phyloP scores from a whole-genome alignment of 2,329 filamentous ascomycete genomes.

The Colletotrichum gigasporum region DNA sequence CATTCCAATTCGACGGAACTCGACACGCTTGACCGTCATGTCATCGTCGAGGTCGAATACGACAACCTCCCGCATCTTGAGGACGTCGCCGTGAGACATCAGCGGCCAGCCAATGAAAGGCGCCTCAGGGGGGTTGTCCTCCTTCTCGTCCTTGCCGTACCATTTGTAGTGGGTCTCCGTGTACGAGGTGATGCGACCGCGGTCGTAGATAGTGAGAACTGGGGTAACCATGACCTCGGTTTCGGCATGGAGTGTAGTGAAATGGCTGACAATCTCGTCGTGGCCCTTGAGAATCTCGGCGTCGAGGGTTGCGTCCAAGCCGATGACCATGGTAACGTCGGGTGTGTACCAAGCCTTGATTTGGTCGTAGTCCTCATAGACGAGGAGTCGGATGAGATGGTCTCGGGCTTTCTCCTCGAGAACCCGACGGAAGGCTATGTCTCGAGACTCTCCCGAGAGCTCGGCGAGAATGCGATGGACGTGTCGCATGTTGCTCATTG shows the following conservation, averaged over 20 bases:
- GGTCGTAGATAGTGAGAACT: not conserved
- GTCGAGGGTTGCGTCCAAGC: not conserved
- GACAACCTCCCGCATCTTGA: not conserved
- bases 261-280: not conserved
- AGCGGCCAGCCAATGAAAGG: slow-evolving; percentile 1
- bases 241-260: not conserved
- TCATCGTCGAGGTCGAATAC: not conserved
- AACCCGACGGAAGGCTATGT: not conserved
- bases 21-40: not conserved
- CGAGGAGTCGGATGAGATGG: not conserved
- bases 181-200: not conserved
- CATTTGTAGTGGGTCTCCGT: not conserved
- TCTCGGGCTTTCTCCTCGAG: not conserved
- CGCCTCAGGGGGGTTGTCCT: not conserved
- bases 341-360: not conserved
- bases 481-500: not conserved
- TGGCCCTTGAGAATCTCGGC: not conserved
- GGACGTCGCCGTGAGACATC: not conserved
- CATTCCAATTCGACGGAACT: not conserved
- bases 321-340: not conserved
- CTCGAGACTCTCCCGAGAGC: not conserved
- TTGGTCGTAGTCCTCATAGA: not conserved
- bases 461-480: not conserved
- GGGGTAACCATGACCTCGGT: not conserved
- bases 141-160: not conserved